Percentiles rank a stretch among this genome's conserved stretches.
Evolutionary conservation across 306 rosid species (phyloP).

Genomic region (Quercus bicolor): DNA sequence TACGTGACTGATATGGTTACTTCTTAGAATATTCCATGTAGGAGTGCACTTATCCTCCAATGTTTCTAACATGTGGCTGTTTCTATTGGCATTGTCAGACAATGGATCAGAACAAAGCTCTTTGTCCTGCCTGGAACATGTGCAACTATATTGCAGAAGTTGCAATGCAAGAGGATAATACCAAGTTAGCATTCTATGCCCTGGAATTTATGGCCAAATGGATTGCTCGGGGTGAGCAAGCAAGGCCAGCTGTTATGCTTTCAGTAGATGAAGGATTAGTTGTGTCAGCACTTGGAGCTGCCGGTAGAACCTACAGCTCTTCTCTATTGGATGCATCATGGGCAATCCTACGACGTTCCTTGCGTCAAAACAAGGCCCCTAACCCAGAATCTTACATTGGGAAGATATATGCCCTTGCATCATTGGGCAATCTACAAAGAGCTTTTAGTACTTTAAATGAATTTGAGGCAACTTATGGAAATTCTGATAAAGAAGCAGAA

Average conservation of each 20-base stretch:
- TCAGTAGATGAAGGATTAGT: slow-evolving; percentile 83
- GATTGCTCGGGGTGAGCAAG: slow-evolving; percentile 78
- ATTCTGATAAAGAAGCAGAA: slow-evolving; percentile 47
- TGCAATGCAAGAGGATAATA: slow-evolving; percentile 64
- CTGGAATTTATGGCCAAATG: slow-evolving; percentile 84
- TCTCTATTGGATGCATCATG: slow-evolving; percentile 78
- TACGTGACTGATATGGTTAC: slow-evolving; percentile 30
- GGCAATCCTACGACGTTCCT: slow-evolving; percentile 71
- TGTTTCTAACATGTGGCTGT: slow-evolving; percentile 15
- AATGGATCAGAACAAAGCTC: slow-evolving; percentile 88
- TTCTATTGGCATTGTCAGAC: slow-evolving; percentile 47
- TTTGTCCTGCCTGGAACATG: slow-evolving; percentile 78
- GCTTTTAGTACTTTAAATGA: slow-evolving; percentile 72
- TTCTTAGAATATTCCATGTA: slow-evolving; percentile 1
- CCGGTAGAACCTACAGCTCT: slow-evolving; percentile 67
- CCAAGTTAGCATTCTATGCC: slow-evolving; percentile 74
- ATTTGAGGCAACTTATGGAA: slow-evolving; percentile 65
- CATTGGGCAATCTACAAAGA: slow-evolving; percentile 69
- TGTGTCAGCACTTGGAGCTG: slow-evolving; percentile 71
- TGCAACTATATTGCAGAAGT: slow-evolving; percentile 61
- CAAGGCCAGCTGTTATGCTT: slow-evolving; percentile 53
- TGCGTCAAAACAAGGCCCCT: slow-evolving; percentile 74
- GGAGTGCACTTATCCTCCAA: slow-evolving; percentile 13
- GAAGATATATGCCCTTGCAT: slow-evolving; percentile 80
- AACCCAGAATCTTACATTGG: slow-evolving; percentile 82